A percentile compares a stretch with the other conserved stretches of the same genome.
phyloP scores from a whole-genome alignment of 495 filamentous ascomycete genomes.

The Pseudevernia furfuracea region DNA sequence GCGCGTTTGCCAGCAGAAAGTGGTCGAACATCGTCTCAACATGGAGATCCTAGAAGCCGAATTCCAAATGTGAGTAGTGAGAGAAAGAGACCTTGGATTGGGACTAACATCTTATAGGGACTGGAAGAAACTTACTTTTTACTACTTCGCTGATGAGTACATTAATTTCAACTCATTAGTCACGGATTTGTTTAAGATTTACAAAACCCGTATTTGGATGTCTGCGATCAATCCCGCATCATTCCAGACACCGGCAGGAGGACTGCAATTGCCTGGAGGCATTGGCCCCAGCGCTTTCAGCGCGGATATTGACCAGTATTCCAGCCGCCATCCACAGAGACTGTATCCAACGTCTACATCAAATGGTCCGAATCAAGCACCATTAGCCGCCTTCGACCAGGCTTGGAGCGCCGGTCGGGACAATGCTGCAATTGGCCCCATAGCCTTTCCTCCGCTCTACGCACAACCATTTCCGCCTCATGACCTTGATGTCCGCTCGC shows the following conservation, averaged over 20 bases:
- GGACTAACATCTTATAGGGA: constrained; percentile 53
- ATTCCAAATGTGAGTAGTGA: constrained; percentile 78
- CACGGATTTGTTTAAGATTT: constrained; percentile 96
- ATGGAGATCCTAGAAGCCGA: constrained; percentile 99
- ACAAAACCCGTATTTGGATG: constrained; percentile 99
- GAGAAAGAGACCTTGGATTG: constrained; percentile 6
- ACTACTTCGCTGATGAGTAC: constrained; percentile 95
- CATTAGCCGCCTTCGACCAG: constrained; percentile 12
- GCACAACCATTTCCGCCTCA: constrained; percentile 18
- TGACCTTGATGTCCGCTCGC: constrained; percentile 19
- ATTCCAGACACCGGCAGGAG: constrained; percentile 75
- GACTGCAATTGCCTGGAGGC: constrained; percentile 58
- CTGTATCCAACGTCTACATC: constrained; percentile 18
- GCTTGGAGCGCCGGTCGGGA: constrained; percentile 19
- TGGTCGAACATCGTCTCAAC: constrained; percentile 83
- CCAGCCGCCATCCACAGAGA: constrained; percentile 42
- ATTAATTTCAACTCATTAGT: constrained; percentile 98
- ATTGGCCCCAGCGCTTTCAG: constrained; percentile 55
- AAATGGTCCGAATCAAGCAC: constrained; percentile 11
- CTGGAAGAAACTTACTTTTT: constrained; percentile 97
- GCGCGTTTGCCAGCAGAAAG: constrained; percentile 91
- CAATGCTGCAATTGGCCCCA: constrained; percentile 1
- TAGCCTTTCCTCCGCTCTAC: constrained; percentile 22
- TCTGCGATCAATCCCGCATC: constrained; percentile 97
- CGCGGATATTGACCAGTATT: constrained; percentile 34